Conservation (phyloP, 371 early-diverging fungal species). For the Saksenaea vasiformis region DNA sequence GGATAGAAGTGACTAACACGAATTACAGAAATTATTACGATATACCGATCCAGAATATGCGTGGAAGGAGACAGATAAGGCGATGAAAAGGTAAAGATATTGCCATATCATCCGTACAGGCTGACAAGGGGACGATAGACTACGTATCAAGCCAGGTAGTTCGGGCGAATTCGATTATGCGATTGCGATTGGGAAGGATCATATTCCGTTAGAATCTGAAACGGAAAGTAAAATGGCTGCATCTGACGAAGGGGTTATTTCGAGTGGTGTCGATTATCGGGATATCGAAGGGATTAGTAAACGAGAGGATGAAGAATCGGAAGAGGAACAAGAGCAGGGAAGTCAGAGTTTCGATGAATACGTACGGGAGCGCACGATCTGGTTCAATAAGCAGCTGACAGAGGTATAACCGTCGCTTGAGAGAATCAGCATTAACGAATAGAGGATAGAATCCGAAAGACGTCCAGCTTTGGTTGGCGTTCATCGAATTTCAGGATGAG, state of each 20-base stretch:
- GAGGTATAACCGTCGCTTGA: slow-evolving; percentile 11
- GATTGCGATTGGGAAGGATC: slow-evolving; percentile 15
- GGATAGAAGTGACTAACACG: background rate
- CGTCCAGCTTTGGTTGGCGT: slow-evolving; percentile 67
- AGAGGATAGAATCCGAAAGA: slow-evolving; percentile 58
- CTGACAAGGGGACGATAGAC: slow-evolving; percentile 5
- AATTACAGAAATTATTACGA: slow-evolving; percentile 15
- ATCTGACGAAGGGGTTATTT: slow-evolving; percentile 14
- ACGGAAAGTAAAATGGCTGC: background rate
- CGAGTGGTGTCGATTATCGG: slow-evolving; percentile 44
- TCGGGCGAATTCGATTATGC: background rate
- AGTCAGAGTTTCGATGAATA: slow-evolving; percentile 45
- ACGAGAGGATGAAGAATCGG: slow-evolving; percentile 10
- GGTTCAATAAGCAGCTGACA: slow-evolving; percentile 34
- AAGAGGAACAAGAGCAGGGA: slow-evolving; percentile 26
- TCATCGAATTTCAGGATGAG: slow-evolving; percentile 71
- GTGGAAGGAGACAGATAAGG: slow-evolving; percentile 38
- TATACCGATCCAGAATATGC: slow-evolving; percentile 37
- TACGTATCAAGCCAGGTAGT: slow-evolving; percentile 22
- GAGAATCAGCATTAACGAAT: background rate
- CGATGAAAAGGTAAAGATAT: slow-evolving; percentile 22
- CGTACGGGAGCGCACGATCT: slow-evolving; percentile 35
- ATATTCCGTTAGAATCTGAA: slow-evolving; percentile 16
- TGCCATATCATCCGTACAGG: background rate
- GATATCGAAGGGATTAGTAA: slow-evolving; percentile 31